Percentiles rank a stretch among this genome's conserved stretches.
These are phyloP conservation scores for Collybiopsis confluens DNA, from an alignment of 768 basidiomycete genomes.

Conservation along the genomic window DNA sequence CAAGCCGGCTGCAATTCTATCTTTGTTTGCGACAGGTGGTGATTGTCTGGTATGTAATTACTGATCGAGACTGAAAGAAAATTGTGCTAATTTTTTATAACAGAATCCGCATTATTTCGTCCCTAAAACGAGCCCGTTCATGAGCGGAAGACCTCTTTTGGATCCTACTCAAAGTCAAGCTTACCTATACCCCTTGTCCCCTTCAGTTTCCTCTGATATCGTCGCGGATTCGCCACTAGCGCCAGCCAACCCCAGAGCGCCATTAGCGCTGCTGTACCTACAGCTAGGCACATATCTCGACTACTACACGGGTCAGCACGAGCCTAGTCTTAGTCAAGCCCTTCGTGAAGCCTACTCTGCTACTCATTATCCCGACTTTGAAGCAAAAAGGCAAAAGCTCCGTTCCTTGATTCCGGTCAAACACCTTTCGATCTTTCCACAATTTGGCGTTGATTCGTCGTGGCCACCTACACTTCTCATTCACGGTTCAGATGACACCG, in stretches of 20 bases:
- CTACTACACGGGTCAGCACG: constrained; percentile 48
- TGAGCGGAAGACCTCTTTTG: constrained; percentile 51
- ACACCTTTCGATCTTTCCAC: constrained; percentile 40
- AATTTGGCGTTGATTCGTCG: constrained; percentile 27
- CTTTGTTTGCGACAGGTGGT: constrained; percentile 61
- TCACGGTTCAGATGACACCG: constrained; percentile 45
- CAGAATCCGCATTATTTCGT: constrained; percentile 49
- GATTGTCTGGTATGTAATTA: constrained; percentile 39
- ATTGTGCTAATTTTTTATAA: not conserved
- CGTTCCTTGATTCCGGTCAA: constrained; percentile 20
- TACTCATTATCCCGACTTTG: not conserved
- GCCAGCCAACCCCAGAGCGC: not conserved
- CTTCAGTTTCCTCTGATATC: not conserved
- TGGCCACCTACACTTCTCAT: constrained; percentile 47
- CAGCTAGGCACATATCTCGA: constrained; percentile 58
- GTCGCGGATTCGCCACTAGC: not conserved
- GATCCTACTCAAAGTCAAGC: constrained; percentile 42
- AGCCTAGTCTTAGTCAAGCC: constrained; percentile 41
- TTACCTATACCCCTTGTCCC: constrained; percentile 41
- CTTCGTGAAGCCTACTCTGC: constrained; percentile 25
- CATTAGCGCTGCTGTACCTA: constrained; percentile 36
- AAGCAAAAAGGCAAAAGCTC: not conserved
- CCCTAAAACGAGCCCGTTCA: constrained; percentile 31
- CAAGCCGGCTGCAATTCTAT: constrained; percentile 49
- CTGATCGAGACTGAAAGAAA: not conserved